Conservation (phyloP, 805 yeast species). For the Myxozyma mucilagina region DNA sequence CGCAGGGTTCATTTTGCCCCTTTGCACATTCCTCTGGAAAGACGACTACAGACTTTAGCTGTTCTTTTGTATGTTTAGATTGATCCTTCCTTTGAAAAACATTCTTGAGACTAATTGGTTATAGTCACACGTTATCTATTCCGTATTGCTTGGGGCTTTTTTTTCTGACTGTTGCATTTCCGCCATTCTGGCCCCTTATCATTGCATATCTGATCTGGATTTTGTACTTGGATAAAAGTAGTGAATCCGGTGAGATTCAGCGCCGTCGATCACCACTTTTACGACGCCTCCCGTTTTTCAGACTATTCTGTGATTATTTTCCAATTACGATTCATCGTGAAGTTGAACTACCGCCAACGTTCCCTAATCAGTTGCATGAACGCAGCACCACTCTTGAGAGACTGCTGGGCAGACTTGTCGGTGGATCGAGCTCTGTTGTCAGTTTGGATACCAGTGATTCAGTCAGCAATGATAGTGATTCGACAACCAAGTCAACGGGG, state of each 20-base stretch:
- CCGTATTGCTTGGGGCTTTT: conserved; percentile 40
- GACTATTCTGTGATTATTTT: conserved; percentile 71
- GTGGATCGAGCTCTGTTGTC: conserved; percentile 10
- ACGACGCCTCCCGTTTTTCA: conserved; percentile 63
- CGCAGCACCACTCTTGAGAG: conserved; percentile 21
- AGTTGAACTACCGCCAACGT: conserved; percentile 71
- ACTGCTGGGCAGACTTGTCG: conserved; percentile 22
- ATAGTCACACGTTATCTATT: conserved; percentile 27
- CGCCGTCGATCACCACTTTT: conserved; percentile 58
- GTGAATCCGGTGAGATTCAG: conserved; percentile 69
- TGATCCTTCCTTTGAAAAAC: not conserved
- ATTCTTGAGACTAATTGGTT: not conserved
- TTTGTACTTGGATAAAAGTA: conserved; percentile 57
- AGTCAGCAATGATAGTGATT: not conserved
- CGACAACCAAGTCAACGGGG: not conserved
- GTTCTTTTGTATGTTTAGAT: conserved; percentile 54
- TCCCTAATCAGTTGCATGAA: conserved; percentile 35
- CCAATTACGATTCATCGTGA: conserved; percentile 75
- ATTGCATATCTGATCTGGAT: conserved; percentile 63
- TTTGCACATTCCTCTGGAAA: conserved; percentile 52
- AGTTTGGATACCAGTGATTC: not conserved
- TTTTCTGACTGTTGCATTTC: conserved; percentile 58
- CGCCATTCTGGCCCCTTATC: conserved; percentile 65
- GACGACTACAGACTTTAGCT: conserved; percentile 64
- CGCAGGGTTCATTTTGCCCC: conserved; percentile 48